These are phyloP conservation scores for Tolypocladium pustulatum DNA, from an alignment of 2,329 filamentous ascomycete species.

Conservation along the genomic window DNA sequence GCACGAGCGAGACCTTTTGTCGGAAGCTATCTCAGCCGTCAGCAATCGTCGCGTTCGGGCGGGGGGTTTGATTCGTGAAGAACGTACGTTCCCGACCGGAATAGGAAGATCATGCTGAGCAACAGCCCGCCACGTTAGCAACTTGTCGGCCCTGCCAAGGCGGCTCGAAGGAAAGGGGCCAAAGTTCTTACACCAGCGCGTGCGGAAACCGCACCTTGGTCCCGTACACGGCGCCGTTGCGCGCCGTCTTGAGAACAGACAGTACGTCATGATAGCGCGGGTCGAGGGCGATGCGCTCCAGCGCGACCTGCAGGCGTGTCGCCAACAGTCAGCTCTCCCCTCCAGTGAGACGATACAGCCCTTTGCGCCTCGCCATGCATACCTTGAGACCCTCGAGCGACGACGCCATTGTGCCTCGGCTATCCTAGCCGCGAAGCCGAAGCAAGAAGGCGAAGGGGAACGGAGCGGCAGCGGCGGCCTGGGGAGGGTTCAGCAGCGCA, in stretches of 20 bases:
- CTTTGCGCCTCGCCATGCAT: slow-evolving; percentile 1
- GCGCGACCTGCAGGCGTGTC: slow-evolving; percentile 38
- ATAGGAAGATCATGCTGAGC: slow-evolving; percentile 84
- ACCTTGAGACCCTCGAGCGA: slow-evolving; percentile 14
- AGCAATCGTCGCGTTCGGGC: slow-evolving; percentile 3
- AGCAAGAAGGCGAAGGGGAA: background rate
- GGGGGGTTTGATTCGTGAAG: too few species aligned
- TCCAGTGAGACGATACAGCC: background rate
- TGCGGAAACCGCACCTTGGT: slow-evolving; percentile 97
- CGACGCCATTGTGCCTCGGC: slow-evolving; percentile 10
- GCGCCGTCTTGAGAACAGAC: slow-evolving; percentile 79
- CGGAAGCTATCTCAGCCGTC: slow-evolving; percentile 38
- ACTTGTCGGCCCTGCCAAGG: background rate
- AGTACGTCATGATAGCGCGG: slow-evolving; percentile 78
- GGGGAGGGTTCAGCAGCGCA: background rate
- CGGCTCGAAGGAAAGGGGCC: background rate
- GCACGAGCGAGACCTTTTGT: slow-evolving; percentile 67
- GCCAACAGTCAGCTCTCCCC: background rate
- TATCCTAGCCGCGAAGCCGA: background rate
- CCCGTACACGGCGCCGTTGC: slow-evolving; percentile 95
- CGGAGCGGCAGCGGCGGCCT: background rate
- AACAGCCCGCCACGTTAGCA: background rate
- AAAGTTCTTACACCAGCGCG: slow-evolving; percentile 60
- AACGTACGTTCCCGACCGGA: slow-evolving; percentile 72
- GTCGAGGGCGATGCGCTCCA: slow-evolving; percentile 71